Percentiles rank a stretch among this genome's conserved stretches.
Conservation (phyloP, 768 basidiomycete genomes). For the Lyophyllum decastes region DNA sequence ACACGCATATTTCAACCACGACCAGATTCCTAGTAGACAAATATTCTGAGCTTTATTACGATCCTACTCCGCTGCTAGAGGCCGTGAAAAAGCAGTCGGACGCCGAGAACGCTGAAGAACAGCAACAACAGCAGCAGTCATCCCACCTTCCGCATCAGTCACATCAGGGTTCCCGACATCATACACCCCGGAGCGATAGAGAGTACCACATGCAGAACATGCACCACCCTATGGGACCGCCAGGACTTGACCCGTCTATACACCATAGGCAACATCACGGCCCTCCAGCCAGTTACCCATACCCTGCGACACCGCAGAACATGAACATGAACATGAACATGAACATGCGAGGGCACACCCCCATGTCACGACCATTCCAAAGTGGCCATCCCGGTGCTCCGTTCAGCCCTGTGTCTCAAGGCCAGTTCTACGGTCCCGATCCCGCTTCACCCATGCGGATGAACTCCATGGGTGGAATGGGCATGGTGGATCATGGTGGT, state of each 20-base stretch:
- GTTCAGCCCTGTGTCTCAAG: slow-evolving; percentile 30
- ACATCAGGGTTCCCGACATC: slow-evolving; percentile 30
- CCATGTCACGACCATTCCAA: slow-evolving; percentile 27
- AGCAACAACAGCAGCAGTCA: slow-evolving; percentile 32
- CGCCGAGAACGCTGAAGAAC: slow-evolving; percentile 40
- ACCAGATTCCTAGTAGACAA: slow-evolving; percentile 76
- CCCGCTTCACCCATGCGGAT: slow-evolving; percentile 36
- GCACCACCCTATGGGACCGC: slow-evolving; percentile 28
- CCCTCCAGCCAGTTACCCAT: slow-evolving; percentile 29
- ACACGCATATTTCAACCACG: not conserved
- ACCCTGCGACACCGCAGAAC: slow-evolving; percentile 32
- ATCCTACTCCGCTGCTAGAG: slow-evolving; percentile 62
- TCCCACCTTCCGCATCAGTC: slow-evolving; percentile 26
- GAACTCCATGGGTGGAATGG: slow-evolving; percentile 27
- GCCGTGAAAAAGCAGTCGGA: slow-evolving; percentile 49
- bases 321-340: slow-evolving; percentile 20
- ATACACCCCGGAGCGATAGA: slow-evolving; percentile 29
- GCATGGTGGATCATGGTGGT: slow-evolving; percentile 19
- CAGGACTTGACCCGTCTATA: slow-evolving; percentile 27
- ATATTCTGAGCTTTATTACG: slow-evolving; percentile 71
- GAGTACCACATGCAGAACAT: slow-evolving; percentile 29
- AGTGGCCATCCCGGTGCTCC: slow-evolving; percentile 30
- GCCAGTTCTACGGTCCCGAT: slow-evolving; percentile 33
- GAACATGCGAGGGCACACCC: slow-evolving; percentile 28
- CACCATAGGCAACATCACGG: slow-evolving; percentile 26